Base-by-base conservation (phyloP, 768 basidiomycete species). In the Boletus rubescentipes region DNA sequence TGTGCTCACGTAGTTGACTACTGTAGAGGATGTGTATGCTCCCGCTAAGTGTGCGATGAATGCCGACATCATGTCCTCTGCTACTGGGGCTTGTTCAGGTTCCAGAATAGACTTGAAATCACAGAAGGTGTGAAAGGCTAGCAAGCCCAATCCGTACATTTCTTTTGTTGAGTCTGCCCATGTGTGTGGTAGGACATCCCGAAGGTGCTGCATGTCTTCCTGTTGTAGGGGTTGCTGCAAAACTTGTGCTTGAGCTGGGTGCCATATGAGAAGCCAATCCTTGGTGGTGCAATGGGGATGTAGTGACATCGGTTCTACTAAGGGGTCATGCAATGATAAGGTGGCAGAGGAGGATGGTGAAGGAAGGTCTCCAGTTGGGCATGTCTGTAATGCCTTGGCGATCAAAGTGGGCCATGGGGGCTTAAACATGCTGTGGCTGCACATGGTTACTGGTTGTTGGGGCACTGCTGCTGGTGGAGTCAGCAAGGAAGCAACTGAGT, bases 161-260 rank as follows among this genome's bases (percentile, higher is more conserved):
- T 36, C 16, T 4, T 36, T 36, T 0, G 16, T 36, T 1, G 35
- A 36, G 3, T 36, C 35, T 8, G 35, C 35, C 35, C 35, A 36
- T 1, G 35, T 8, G 9, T 36, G 35, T 8, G 35, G 35, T 0
- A 36, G 5, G 0, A 36, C 2, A 16, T 3, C 9, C 15, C 16
- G 16, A 5, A 36, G 35, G 1, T 2, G 15, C 16, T 36, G 35
- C 3, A 16, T 36, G 35, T 36, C 35, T 4, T 36, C 35, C 0
- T 7, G 5, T 8, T n/a, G 16, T 1, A 36, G 5, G 0, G 35
- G 35, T 15, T 8, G 35, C 35, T 16, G 35, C 6, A 36, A 16
- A 0, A 7, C 0, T 4, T 16, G 35, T 1, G 35, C 5, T 6
- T 16, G 7, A 0, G 9, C 35, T 8, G 15, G 35, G 5, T 9